A percentile compares a stretch with the other conserved stretches of the same genome.
Evolutionary conservation across 306 rosid species (phyloP).

Genomic region (Malus orientalis): DNA sequence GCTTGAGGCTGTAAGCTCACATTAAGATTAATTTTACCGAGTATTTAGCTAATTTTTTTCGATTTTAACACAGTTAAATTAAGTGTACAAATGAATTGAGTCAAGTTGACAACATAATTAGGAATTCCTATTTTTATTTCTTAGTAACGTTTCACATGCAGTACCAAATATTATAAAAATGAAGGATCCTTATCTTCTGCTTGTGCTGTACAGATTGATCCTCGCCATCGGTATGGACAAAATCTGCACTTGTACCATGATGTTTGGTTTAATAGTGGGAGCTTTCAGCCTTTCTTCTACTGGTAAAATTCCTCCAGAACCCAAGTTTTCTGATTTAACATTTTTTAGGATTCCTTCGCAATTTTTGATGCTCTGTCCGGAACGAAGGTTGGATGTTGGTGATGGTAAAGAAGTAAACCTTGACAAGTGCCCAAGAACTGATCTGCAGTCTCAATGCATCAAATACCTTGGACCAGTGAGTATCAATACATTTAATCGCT

Average conservation of each 20-base stretch:
- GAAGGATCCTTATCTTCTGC: background rate
- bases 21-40: background rate
- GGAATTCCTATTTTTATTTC: background rate
- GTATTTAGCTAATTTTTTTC: background rate
- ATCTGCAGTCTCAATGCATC: slow-evolving; percentile 54
- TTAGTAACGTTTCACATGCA: background rate
- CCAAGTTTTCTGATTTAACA: background rate
- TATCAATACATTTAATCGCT: background rate
- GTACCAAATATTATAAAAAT: background rate
- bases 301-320: slow-evolving; percentile 33
- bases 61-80: background rate
- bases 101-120: background rate
- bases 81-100: background rate
- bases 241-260: slow-evolving; percentile 57
- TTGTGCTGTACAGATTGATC: slow-evolving; percentile 55
- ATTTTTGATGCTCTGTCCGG: slow-evolving; percentile 1
- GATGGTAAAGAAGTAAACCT: slow-evolving; percentile 71
- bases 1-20: slow-evolving; percentile 83
- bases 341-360: background rate
- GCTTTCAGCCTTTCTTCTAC: slow-evolving; percentile 71
- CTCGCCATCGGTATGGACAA: slow-evolving; percentile 86
- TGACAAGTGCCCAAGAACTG: slow-evolving; percentile 46
- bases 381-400: slow-evolving; percentile 71
- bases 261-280: slow-evolving; percentile 59
- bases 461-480: slow-evolving; percentile 78